A percentile compares a stretch with the other conserved stretches of the same genome.
These are phyloP conservation scores for Berberis thunbergii DNA, from an alignment of 164 flowering plant genomes.

Conservation along the genomic window DNA sequence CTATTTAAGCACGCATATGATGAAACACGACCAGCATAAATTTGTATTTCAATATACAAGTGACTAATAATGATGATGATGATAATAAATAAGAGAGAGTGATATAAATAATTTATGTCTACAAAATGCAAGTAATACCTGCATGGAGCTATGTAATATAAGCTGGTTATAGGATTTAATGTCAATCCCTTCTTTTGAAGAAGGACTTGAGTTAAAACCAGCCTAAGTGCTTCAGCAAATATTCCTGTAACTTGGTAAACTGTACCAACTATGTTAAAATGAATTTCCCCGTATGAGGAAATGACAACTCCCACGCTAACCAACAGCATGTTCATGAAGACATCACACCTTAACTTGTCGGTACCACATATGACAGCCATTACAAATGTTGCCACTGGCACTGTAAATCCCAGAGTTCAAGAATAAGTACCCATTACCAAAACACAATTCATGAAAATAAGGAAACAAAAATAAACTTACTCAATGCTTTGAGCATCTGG, in stretches of 20 bases:
- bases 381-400: constrained; percentile 97
- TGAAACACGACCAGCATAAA: background rate
- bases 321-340: constrained; percentile 91
- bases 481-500: constrained; percentile 98
- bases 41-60: background rate
- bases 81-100: background rate
- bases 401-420: constrained; percentile 31
- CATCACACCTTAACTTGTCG: constrained; percentile 85
- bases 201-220: constrained; percentile 96
- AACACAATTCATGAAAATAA: background rate
- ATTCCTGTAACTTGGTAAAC: constrained; percentile 95
- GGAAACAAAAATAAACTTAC: constrained; percentile 38
- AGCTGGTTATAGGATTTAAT: constrained; percentile 87
- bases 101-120: background rate
- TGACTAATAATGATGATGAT: background rate
- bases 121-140: constrained; percentile 37
- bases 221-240: constrained; percentile 96
- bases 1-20: background rate
- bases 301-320: constrained; percentile 96
- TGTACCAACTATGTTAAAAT: constrained; percentile 93
- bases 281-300: constrained; percentile 97
- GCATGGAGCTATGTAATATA: constrained; percentile 99
- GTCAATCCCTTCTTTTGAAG: constrained; percentile 96
- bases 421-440: background rate
- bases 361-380: constrained; percentile 98